A percentile compares a stretch with the other conserved stretches of the same genome.
phyloP scores from a whole-genome alignment of 2,329 filamentous ascomycete species.

The Colletotrichum coccodes region DNA sequence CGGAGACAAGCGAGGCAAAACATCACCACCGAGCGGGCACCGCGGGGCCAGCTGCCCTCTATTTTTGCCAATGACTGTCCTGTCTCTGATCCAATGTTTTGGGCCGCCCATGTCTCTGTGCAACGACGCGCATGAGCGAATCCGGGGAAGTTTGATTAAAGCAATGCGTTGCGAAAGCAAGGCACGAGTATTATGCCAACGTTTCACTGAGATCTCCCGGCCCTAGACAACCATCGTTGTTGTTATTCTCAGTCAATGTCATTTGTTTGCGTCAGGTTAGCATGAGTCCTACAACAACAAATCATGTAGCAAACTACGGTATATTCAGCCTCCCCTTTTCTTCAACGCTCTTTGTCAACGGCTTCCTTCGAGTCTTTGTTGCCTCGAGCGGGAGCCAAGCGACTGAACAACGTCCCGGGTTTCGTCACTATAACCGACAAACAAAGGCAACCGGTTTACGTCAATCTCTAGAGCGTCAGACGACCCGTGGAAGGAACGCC shows the following conservation, averaged over 20 bases:
- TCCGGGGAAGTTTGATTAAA: slow-evolving; percentile 21
- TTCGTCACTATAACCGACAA: no score
- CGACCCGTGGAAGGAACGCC: slow-evolving; percentile 5
- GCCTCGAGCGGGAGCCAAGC: no score
- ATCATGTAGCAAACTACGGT: not conserved
- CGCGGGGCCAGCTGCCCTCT: not conserved
- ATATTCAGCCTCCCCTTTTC: not conserved
- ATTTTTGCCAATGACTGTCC: not conserved
- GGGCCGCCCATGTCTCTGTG: slow-evolving; percentile 13
- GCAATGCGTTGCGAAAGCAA: slow-evolving; percentile 5
- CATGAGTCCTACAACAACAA: not conserved
- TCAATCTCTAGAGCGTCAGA: not conserved
- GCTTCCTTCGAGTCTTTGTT: not conserved
- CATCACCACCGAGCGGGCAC: slow-evolving; percentile 6
- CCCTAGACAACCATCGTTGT: slow-evolving; percentile 8
- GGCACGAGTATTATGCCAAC: slow-evolving; percentile 19
- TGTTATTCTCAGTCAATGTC: not conserved
- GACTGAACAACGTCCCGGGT: no score
- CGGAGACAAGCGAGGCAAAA: not conserved
- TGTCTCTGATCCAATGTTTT: slow-evolving; percentile 18
- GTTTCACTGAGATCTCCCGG: slow-evolving; percentile 7
- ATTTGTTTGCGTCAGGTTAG: slow-evolving; percentile 1
- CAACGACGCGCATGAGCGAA: slow-evolving; percentile 25
- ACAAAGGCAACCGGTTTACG: slow-evolving; percentile 16
- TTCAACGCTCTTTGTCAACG: not conserved